Evolutionary conservation across 1,284 basidiomycete species (phyloP).

Genomic region (Boletus coffeatus): DNA sequence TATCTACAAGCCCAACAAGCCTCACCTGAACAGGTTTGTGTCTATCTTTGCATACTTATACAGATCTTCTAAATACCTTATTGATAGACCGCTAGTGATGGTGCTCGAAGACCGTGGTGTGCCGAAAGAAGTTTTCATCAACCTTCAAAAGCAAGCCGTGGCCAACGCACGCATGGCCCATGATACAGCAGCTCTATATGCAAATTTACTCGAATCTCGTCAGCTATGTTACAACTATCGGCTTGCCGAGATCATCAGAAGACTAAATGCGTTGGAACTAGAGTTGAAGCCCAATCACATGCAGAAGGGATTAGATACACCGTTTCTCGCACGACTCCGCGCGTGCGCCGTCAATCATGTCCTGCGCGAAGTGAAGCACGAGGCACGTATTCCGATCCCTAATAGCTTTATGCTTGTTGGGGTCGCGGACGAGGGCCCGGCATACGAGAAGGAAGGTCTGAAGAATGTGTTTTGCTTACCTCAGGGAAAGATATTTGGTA

Average conservation of each 20-base stretch:
- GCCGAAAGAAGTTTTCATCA: slow-evolving; percentile 44
- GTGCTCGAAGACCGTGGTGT: slow-evolving; percentile 65
- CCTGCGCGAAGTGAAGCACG: slow-evolving; percentile 66
- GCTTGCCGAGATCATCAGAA: slow-evolving; percentile 44
- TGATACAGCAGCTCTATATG: slow-evolving; percentile 43
- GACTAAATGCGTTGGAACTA: slow-evolving; percentile 43
- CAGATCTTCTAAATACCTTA: not conserved
- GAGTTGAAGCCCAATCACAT: slow-evolving; percentile 38
- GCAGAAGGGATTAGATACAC: slow-evolving; percentile 40
- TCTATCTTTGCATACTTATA: not conserved
- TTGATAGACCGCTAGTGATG: slow-evolving; percentile 57
- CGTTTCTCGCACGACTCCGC: slow-evolving; percentile 54
- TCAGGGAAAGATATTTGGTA: slow-evolving; percentile 60
- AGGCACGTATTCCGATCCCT: slow-evolving; percentile 65
- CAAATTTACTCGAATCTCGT: slow-evolving; percentile 43
- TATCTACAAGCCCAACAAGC: slow-evolving; percentile 50
- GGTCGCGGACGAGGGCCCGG: slow-evolving; percentile 71
- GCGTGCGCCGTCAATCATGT: slow-evolving; percentile 55
- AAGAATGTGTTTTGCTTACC: slow-evolving; percentile 49
- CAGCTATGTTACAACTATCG: slow-evolving; percentile 48
- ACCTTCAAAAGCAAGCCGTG: slow-evolving; percentile 51
- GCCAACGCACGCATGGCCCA: slow-evolving; percentile 49
- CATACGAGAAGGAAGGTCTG: slow-evolving; percentile 44
- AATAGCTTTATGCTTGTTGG: slow-evolving; percentile 66
- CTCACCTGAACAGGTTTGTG: slow-evolving; percentile 59